Base-by-base conservation (phyloP, 352 stramenopile species). In the Stramenopiles sp. region DNA sequence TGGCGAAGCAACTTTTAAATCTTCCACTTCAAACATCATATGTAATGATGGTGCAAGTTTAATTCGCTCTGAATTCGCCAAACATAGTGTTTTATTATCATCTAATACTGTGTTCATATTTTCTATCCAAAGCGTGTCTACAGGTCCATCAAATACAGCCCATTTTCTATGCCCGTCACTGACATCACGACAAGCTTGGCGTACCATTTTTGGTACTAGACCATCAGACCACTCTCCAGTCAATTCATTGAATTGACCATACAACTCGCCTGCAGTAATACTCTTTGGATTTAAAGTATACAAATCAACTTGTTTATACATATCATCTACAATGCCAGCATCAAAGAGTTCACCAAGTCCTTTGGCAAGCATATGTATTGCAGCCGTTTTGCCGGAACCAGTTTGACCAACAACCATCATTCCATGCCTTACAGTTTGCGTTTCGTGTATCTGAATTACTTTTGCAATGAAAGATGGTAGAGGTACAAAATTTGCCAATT, bases 21-120 rank as follows among this genome's bases (percentile, higher is more conserved):
- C 75, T 48, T 89, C 68, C 19, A 87, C 71, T 48, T 91, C 75
- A 39, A 91, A 91, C 67, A 91, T 83, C 75, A 91, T 88, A 7
- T 75, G 83, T 70, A 91, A 86, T 26, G 81, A 61, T 35, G 69
- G 59, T 2, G 64, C 76, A 68, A 91, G 89, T 45, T 87, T 76
- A 29, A 90, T 60, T 51, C 81, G 81, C 52, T 91, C 72, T 1
- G 72, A 74, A 42, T 65, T 81, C 37, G 78, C 79, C 0, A 91
- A 49, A 41, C 71, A 89, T 0, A 91, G 51, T 41, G 81, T 83
- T 51, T 89, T 87, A 58, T 88, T 88, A 46, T 88, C 72, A 37
- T 86, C 73, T 7, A 89, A 59, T 29, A 89, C 73, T 0, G 73
- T 87, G 56, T 89, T 89, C 72, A 89, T 87, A 51, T 86, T 89